These are phyloP conservation scores for Coelastrella sp. DNA, from an alignment of 139 green algal species.

Conservation along the genomic window DNA sequence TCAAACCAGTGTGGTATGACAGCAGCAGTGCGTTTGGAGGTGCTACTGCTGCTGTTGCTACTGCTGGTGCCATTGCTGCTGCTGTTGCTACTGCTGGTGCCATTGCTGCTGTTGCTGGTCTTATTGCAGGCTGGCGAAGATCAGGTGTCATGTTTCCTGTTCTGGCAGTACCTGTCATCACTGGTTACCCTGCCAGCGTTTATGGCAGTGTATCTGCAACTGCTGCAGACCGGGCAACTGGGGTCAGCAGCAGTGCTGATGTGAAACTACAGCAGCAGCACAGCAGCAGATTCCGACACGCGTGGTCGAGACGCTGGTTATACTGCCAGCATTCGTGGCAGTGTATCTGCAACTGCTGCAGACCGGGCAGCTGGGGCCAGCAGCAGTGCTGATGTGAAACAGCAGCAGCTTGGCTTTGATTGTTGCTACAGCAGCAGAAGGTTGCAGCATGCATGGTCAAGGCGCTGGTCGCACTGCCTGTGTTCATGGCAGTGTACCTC, in stretches of 20 bases:
- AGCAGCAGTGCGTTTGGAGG: too few relatives aligned
- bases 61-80: background rate
- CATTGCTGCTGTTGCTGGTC: background rate
- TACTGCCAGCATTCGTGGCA: slow-evolving; percentile 50
- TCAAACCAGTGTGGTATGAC: too few relatives aligned
- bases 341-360: slow-evolving; percentile 44
- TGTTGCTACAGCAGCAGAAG: too few relatives aligned
- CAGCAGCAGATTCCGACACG: too few relatives aligned
- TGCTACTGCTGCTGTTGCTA: slow-evolving; percentile 57
- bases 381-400: background rate
- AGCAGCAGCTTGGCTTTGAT: too few relatives aligned
- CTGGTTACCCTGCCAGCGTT: slow-evolving; percentile 51
- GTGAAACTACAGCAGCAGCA: background rate
- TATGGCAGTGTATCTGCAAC: slow-evolving; percentile 42
- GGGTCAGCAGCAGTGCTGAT: background rate
- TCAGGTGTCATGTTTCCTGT: slow-evolving; percentile 56
- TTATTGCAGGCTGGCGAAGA: slow-evolving; percentile 34
- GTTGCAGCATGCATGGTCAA: too few relatives aligned
- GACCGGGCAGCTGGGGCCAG: background rate
- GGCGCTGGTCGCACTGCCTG: slow-evolving; percentile 48
- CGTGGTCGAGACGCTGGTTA: slow-evolving; percentile 10
- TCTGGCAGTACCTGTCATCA: slow-evolving; percentile 58
- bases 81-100: slow-evolving; percentile 32
- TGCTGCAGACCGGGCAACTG: slow-evolving; percentile 35
- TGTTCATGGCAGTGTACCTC: slow-evolving; percentile 46